These are phyloP conservation scores for Macadamia integrifolia DNA, from an alignment of 164 flowering plant genomes.

Conservation along the genomic window DNA sequence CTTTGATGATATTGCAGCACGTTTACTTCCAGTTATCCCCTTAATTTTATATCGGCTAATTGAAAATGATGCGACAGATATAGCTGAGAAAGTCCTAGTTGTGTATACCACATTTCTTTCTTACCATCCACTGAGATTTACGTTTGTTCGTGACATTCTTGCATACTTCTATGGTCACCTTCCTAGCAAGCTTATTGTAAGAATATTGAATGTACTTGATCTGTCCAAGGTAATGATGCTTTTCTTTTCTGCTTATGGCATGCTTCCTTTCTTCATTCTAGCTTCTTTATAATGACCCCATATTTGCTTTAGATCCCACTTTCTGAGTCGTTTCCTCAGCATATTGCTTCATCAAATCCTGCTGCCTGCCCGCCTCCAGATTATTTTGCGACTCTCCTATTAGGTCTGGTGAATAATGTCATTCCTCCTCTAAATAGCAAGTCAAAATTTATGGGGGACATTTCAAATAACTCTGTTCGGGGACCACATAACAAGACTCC, in stretches of 20 bases:
- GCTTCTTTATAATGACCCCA: conserved; percentile 5
- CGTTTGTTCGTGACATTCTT: conserved; percentile 94
- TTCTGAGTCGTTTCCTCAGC: conserved; percentile 90
- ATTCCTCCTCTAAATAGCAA: conserved; percentile 69
- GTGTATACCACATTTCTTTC: conserved; percentile 62
- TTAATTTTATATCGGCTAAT: conserved; percentile 81
- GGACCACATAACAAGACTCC: conserved; percentile 46
- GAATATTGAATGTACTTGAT: conserved; percentile 78
- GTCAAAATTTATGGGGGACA: conserved; percentile 52
- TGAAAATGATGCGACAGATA: conserved; percentile 85
- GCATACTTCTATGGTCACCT: conserved; percentile 96
- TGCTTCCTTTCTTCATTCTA: conserved; percentile 2
- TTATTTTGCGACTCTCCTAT: conserved; percentile 75
- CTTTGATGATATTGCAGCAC: conserved; percentile 95
- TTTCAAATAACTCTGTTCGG: conserved; percentile 40
- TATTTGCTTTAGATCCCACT: conserved; percentile 72
- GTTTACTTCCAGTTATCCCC: conserved; percentile 92
- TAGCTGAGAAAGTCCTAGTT: conserved; percentile 73
- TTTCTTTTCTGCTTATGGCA: background rate
- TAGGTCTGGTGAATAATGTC: conserved; percentile 85
- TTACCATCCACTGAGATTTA: conserved; percentile 78
- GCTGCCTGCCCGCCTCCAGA: conserved; percentile 77
- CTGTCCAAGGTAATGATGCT: conserved; percentile 60
- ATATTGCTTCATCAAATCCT: conserved; percentile 66
- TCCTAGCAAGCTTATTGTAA: conserved; percentile 81